Evolutionary conservation across 345 rosid genomes (phyloP).

Genomic region (Citrus cavaleriei): DNA sequence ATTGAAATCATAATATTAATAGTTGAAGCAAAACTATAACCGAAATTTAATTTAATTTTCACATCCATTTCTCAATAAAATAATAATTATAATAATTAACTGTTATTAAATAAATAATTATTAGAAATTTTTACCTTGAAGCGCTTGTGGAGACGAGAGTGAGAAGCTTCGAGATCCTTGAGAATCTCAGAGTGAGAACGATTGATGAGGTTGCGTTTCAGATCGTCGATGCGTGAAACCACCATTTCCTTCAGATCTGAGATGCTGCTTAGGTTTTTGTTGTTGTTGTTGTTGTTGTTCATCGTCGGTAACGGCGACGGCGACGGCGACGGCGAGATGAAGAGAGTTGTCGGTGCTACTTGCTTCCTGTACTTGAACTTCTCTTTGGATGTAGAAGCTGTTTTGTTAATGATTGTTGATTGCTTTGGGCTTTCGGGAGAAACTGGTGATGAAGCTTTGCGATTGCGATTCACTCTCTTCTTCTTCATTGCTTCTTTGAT

Average conservation of each 20-base stretch:
- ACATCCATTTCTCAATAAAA: not conserved
- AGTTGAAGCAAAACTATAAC: not conserved
- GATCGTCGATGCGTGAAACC: conserved; percentile 36
- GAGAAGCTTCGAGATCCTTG: conserved; percentile 49
- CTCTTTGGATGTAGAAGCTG: not conserved
- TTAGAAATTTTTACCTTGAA: conserved; percentile 31
- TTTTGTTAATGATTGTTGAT: conserved; percentile 6
- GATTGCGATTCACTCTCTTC: not conserved
- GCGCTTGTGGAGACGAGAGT: conserved; percentile 52
- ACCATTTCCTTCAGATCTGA: conserved; percentile 39
- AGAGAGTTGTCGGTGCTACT: conserved; percentile 3
- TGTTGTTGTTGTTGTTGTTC: not conserved
- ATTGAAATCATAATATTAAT: too few species aligned
- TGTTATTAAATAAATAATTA: not conserved
- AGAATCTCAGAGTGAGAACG: conserved; percentile 50
- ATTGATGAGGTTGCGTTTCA: conserved; percentile 39
- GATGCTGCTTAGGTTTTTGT: conserved; percentile 27
- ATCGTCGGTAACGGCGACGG: not conserved
- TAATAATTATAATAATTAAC: too few species aligned
- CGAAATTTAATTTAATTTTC: too few species aligned
- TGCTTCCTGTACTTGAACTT: conserved; percentile 5
- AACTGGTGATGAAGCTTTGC: not conserved
- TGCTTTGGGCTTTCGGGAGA: not conserved
- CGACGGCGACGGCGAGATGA: conserved; percentile 17
- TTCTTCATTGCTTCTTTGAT: not conserved